Evolutionary conservation across 768 basidiomycete genomes (phyloP), one percentile per base, ranked within the genome.

Genomic region (Royoungia palumana): DNA sequence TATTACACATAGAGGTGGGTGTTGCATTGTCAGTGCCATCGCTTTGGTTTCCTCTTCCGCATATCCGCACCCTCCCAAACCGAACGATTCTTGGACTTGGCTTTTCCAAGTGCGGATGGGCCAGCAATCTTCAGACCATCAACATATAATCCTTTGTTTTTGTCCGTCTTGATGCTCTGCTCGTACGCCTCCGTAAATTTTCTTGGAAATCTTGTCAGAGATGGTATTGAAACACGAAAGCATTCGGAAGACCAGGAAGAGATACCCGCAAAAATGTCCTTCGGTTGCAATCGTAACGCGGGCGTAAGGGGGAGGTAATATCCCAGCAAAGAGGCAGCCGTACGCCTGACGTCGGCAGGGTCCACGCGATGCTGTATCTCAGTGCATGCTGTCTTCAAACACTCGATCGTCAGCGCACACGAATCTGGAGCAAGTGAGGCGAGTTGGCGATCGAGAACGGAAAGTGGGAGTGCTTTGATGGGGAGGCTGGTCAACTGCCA

Each of bases 261-360:
- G 44, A 81, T 68, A 14, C 83, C 84, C 34, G 78, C 68, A 10
- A 87, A 51, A 45, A 88, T 65, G 32, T 69, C 72, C 7, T 62
- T 56, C 44, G 70, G 70, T 35, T 67, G 61, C 3, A 74, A 57
- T 24, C 80, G 72, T 40, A 91, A 58, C 36, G 81, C 74, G 6
- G 63, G 63, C 1, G 70, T 47, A 53, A 80, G 78, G 36, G 76
- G 66, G 30, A 81, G 57, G 68, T 90, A 91, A 70, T 82, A 91
- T 1, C 90, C 91, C 17, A 92, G 66, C 46, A 85, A 64, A 13
- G 83, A 80, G 19, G 79, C 73, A 59, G 89, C 83, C 1, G 84
- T 79, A 44, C 83, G 81, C 38, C 71, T 68, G 38, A 90, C 58
- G 3, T 78, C 77, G 4, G 74, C 75, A 19, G 69, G 62, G 57